Evolutionary conservation across 1,284 basidiomycete genomes (phyloP).

Genomic region (Rhodotorula mucilaginosa): DNA sequence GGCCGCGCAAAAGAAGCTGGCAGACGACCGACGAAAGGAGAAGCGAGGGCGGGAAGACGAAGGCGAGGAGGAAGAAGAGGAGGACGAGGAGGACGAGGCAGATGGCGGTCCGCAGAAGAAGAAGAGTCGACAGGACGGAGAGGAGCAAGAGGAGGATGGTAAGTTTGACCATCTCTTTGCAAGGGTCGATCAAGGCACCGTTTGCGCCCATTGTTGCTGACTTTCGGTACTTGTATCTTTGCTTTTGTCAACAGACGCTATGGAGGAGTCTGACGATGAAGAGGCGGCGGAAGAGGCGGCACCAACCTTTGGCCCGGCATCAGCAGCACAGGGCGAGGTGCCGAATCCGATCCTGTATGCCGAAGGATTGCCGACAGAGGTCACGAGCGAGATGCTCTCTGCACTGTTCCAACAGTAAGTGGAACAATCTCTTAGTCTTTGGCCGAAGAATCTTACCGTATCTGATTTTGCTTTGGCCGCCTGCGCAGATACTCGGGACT

Average conservation of each 20-base stretch:
- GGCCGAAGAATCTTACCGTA: too few relatives aligned
- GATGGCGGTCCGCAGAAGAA: slow-evolving; percentile 36
- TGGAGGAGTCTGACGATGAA: slow-evolving; percentile 42
- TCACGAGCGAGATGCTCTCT: slow-evolving; percentile 71
- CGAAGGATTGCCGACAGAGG: slow-evolving; percentile 36
- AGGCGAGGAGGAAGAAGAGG: slow-evolving; percentile 35
- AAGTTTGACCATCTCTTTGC: slow-evolving; percentile 3
- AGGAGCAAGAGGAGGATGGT: slow-evolving; percentile 36
- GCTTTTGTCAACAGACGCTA: slow-evolving; percentile 20
- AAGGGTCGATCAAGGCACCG: too few relatives aligned
- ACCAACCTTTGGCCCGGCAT: slow-evolving; percentile 1
- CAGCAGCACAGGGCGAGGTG: slow-evolving; percentile 4
- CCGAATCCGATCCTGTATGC: slow-evolving; percentile 34
- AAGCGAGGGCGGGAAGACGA: slow-evolving; percentile 35
- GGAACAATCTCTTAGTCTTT: not conserved
- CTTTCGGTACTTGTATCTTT: not conserved
- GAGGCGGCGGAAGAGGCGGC: slow-evolving; percentile 9
- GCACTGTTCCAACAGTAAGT: slow-evolving; percentile 84
- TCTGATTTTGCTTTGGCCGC: slow-evolving; percentile 44
- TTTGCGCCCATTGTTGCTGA: not conserved
- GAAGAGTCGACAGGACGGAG: slow-evolving; percentile 34
- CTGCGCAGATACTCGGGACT: slow-evolving; percentile 66
- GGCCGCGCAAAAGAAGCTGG: slow-evolving; percentile 41
- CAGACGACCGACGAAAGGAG: slow-evolving; percentile 23
- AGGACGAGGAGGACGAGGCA: slow-evolving; percentile 34